phyloP scores from a whole-genome alignment of 2,329 filamentous ascomycete genomes.

The Fusarium gaditjirri region DNA sequence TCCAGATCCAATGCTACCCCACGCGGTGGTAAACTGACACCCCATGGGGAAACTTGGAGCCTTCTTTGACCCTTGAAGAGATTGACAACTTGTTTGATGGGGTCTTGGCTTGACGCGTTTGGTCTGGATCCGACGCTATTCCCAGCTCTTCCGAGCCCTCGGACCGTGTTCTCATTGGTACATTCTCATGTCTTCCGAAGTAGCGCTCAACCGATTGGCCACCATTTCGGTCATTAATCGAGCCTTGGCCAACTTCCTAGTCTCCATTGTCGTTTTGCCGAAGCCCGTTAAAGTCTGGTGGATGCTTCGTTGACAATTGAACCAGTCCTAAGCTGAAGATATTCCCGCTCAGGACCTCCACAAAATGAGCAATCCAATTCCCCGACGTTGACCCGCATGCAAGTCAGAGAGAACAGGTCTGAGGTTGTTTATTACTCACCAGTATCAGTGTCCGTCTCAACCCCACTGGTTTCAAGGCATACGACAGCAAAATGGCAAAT shows the following conservation, averaged over 20 bases:
- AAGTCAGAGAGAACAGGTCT: background rate
- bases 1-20: background rate
- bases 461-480: background rate
- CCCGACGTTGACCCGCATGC: background rate
- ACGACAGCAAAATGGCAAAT: constrained; percentile 6
- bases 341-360: background rate
- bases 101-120: constrained; percentile 1
- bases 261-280: background rate
- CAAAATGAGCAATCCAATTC: background rate
- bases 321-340: background rate
- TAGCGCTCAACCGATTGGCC: background rate
- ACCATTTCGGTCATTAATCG: accelerated
- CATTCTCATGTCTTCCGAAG: accelerated
- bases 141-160: background rate
- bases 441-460: background rate
- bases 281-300: background rate
- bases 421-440: background rate
- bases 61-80: background rate
- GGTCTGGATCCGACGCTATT: background rate
- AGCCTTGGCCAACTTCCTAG: background rate
- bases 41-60: constrained; percentile 19
- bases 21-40: background rate
- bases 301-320: background rate
- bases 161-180: background rate
- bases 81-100: background rate